Conservation (phyloP, 805 yeast genomes). For the Myxozyma melibiosi region DNA sequence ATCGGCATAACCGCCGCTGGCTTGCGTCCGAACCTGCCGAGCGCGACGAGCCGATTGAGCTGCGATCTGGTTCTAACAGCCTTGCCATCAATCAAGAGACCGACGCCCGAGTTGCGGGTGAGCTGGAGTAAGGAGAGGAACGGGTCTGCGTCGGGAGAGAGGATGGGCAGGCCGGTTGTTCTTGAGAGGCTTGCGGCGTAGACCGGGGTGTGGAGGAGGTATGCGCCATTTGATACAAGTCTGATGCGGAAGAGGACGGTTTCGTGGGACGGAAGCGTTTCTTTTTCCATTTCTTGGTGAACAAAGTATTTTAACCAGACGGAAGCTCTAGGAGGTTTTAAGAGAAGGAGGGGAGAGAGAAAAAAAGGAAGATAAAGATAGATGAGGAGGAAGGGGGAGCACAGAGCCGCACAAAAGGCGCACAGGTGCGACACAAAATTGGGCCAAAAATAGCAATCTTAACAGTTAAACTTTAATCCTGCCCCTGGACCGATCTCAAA, state of each 20-base stretch:
- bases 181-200: conserved; percentile 24
- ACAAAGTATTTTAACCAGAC: neutral
- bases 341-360: too few species aligned
- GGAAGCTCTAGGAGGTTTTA: too few species aligned
- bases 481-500: neutral
- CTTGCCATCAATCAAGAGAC: conserved; percentile 19
- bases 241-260: conserved; percentile 27
- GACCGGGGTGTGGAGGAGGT: conserved; percentile 17
- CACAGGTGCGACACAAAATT: neutral
- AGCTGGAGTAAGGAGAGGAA: conserved; percentile 10
- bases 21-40: conserved; percentile 25
- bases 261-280: conserved; percentile 15
- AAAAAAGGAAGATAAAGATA: too few species aligned
- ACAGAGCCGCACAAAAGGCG: neutral
- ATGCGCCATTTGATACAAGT: conserved; percentile 5
- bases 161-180: conserved; percentile 28
- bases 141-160: conserved; percentile 17
- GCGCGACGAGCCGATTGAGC: conserved; percentile 27
- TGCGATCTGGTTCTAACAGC: conserved; percentile 29
- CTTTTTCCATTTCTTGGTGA: neutral
- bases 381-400: too few species aligned
- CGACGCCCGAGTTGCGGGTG: conserved; percentile 20
- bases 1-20: conserved; percentile 16
- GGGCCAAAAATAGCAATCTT: neutral
- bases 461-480: neutral